Conservation (phyloP, 106 monocot genomes). For the Phalaenopsis equestris region DNA sequence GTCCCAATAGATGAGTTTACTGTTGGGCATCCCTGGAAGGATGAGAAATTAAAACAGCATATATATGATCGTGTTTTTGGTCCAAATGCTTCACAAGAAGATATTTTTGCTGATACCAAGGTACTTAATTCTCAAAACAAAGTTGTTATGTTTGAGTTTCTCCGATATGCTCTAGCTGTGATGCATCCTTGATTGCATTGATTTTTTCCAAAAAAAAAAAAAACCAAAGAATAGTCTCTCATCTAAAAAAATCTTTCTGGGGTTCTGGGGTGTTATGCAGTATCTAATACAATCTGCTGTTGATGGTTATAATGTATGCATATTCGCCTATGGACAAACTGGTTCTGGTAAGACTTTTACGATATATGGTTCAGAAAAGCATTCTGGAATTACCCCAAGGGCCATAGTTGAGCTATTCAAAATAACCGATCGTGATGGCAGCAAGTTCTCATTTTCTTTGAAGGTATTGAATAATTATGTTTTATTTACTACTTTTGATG, state of each 20-base stretch:
- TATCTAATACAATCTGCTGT: conserved; percentile 95
- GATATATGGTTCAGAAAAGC: conserved; percentile 81
- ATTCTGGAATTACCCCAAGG: conserved; percentile 85
- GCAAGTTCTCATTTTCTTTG: conserved; percentile 86
- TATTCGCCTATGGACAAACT: conserved; percentile 99
- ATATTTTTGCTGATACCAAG: conserved; percentile 98
- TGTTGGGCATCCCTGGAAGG: conserved; percentile 93
- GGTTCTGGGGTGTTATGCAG: conserved; percentile 35
- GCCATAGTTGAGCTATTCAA: conserved; percentile 79
- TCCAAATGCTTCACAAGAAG: conserved; percentile 71
- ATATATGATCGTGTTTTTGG: conserved; percentile 91
- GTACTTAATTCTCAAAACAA: conserved; percentile 18
- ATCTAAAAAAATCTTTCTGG: not conserved
- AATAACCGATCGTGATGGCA: conserved; percentile 73
- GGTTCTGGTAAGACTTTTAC: conserved; percentile 98
- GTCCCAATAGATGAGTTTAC: conserved; percentile 74
- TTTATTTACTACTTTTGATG: not conserved
- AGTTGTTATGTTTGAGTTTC: not conserved
- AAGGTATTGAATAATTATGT: conserved; percentile 39
- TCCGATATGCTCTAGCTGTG: not conserved
- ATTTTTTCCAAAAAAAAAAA: not conserved
- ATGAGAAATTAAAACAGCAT: conserved; percentile 91
- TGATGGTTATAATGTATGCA: conserved; percentile 98
- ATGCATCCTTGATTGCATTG: not conserved
- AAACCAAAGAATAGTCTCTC: too few species aligned